Conservation (phyloP, 1,139 yeast species). For the Geotrichum klebahnii region DNA sequence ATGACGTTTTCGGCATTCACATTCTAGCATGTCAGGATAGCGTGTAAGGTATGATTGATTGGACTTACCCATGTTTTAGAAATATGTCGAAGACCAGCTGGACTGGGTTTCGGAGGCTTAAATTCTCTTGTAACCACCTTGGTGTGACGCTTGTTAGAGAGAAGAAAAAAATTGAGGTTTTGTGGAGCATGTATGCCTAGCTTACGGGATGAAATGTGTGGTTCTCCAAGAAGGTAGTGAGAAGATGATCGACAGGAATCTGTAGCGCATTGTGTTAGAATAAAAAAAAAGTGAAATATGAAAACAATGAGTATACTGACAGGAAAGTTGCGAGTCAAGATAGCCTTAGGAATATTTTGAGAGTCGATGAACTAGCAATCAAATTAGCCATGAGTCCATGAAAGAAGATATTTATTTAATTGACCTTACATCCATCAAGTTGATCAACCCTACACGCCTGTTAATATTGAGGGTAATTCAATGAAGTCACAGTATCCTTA, state of each 20-base stretch:
- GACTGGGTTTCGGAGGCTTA: slow-evolving; percentile 61
- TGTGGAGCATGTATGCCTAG: too few species aligned
- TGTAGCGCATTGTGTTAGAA: slow-evolving; percentile 14
- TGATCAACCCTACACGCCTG: slow-evolving; percentile 32
- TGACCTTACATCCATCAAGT: slow-evolving; percentile 34
- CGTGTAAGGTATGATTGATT: not conserved
- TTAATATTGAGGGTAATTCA: not conserved
- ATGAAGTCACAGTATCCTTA: slow-evolving; percentile 22
- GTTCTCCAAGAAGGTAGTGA: slow-evolving; percentile 43
- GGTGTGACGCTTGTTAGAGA: not conserved
- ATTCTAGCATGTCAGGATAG: slow-evolving; percentile 5
- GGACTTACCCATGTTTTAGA: slow-evolving; percentile 43
- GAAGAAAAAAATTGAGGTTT: not conserved
- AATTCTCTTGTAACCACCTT: slow-evolving; percentile 53
- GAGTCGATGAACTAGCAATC: slow-evolving; percentile 39
- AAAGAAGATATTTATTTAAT: too few species aligned
- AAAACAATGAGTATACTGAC: slow-evolving; percentile 24
- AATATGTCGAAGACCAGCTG: slow-evolving; percentile 55
- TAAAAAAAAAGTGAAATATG: not conserved
- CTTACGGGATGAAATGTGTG: slow-evolving; percentile 47
- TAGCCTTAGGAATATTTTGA: slow-evolving; percentile 45
- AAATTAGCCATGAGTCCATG: too few species aligned
- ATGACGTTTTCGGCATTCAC: slow-evolving; percentile 45
- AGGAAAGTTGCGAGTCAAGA: slow-evolving; percentile 57
- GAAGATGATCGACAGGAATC: slow-evolving; percentile 50